Conservation (phyloP, 768 basidiomycete species). For the Vararia minispora region DNA sequence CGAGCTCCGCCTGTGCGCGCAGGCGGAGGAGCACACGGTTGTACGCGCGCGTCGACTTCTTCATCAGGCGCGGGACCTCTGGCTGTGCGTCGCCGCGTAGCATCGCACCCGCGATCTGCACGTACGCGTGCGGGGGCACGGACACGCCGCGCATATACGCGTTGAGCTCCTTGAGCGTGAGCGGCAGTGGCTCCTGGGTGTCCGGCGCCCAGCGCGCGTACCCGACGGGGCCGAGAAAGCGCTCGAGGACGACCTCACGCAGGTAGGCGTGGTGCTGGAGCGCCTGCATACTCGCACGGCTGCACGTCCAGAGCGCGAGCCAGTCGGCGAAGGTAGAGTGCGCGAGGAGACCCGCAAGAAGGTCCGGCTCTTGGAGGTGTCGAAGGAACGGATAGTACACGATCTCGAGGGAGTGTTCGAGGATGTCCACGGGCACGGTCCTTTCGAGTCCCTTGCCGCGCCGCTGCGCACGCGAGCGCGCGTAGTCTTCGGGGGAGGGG, state of each 20-base stretch:
- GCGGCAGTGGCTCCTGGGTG: constrained; percentile 41
- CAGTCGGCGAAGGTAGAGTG: constrained; percentile 68
- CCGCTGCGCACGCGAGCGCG: constrained; percentile 27
- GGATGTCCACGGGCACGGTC: constrained; percentile 23
- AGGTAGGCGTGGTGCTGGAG: constrained; percentile 39
- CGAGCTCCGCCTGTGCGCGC: constrained; percentile 68
- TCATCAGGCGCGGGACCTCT: constrained; percentile 35
- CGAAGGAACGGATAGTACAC: constrained; percentile 38
- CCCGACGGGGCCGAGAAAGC: constrained; percentile 61
- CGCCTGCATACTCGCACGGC: constrained; percentile 37
- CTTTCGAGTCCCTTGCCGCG: constrained; percentile 31
- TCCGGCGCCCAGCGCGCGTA: constrained; percentile 55
- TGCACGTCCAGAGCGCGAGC: constrained; percentile 43
- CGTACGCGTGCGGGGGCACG: constrained; percentile 64
- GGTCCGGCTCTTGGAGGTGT: constrained; percentile 40
- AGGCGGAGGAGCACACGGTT: constrained; percentile 72
- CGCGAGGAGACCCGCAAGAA: constrained; percentile 44
- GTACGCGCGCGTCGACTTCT: constrained; percentile 61
- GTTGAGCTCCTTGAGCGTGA: constrained; percentile 68
- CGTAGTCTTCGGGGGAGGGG: constrained; percentile 28
- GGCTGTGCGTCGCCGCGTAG: constrained; percentile 34
- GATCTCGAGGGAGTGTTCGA: constrained; percentile 20
- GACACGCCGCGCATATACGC: constrained; percentile 74
- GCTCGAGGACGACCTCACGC: constrained; percentile 55
- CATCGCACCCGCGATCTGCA: constrained; percentile 44